Conservation (phyloP, 2,329 filamentous ascomycete genomes). For the Apiospora pterosperma region DNA sequence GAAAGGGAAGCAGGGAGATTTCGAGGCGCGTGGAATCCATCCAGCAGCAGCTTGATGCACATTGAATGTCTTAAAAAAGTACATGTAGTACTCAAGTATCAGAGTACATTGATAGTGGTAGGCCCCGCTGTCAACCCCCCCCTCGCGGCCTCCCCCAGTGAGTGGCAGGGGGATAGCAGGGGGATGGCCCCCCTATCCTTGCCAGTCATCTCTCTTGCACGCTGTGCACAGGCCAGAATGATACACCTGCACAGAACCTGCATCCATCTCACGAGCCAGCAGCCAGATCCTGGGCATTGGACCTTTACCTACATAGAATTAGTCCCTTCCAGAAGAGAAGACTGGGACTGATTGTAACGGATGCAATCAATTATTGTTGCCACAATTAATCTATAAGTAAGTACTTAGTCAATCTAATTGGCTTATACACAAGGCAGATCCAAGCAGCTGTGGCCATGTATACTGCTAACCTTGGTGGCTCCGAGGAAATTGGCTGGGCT, state of each 20-base stretch:
- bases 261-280: not conserved
- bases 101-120: not conserved
- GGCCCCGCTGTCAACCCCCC: not conserved
- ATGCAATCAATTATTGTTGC: too few relatives aligned
- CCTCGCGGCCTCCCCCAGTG: not conserved
- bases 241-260: not conserved
- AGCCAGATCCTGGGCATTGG: constrained; percentile 17
- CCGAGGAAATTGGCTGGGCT: not conserved
- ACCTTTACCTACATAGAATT: constrained; percentile 5
- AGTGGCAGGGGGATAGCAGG: too few relatives aligned
- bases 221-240: not conserved
- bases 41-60: not conserved
- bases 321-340: constrained; percentile 24
- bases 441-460: too few relatives aligned
- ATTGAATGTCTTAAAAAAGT: not conserved
- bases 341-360: too few relatives aligned
- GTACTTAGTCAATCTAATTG: too few relatives aligned
- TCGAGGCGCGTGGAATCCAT: constrained; percentile 1
- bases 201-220: not conserved
- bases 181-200: not conserved
- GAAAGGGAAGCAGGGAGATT: constrained; percentile 2
- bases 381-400: too few relatives aligned
- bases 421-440: too few relatives aligned
- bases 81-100: not conserved
- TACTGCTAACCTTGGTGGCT: not conserved